Evolutionary conservation across 257 asterid genomes (phyloP), one percentile per base, ranked within the genome.

Genomic region (Nicotiana obtusifolia): DNA sequence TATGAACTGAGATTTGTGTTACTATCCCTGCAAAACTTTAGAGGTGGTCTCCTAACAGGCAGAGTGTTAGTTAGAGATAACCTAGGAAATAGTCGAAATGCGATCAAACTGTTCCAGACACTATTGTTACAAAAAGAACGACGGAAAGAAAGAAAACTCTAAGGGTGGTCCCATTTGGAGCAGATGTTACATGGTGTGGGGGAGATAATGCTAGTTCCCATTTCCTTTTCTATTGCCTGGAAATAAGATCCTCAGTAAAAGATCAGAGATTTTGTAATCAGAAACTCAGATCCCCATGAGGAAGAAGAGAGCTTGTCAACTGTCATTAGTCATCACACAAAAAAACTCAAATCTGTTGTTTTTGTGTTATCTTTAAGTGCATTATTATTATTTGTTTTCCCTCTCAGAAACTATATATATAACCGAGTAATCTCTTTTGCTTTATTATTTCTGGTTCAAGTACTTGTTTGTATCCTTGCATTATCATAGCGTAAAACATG

Each of bases 261-360:
- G 35, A 71, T 22, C 37, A 44, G 60, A 71, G 78, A 71, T 71
- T 44, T 71, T 71, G 78, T 22, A 71, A 71, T 44, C 60, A 71
- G 60, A 71, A 71, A 71, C 78, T 44, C 78, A 71, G 78, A 69
- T 69, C 77, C 33, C 77, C 57, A 37, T 69, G n/a, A 41, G 77
- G 33, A 68, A 4, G 56, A 10, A 35, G 26, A 33, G 28, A 26
- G 2, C 24, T 66, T 33, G 24, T 66, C 76, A 66, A 44, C 60
- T 71, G 78, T 22, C 78, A 44, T 68, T 56, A 68, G 28, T 69
- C 77, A 41, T 41, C 33, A 41, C 33, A 69, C n/a, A 71, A 11
- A 41, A 11, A 41, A 44, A 44, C 20, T 44, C 59, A 44, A 41
- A 41, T 41, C 57, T n/a, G 10, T 30, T 2, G 13, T 11, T 8